These are phyloP conservation scores for Lipomyces yamanashiensis DNA, from an alignment of 805 yeast species.

Conservation along the genomic window DNA sequence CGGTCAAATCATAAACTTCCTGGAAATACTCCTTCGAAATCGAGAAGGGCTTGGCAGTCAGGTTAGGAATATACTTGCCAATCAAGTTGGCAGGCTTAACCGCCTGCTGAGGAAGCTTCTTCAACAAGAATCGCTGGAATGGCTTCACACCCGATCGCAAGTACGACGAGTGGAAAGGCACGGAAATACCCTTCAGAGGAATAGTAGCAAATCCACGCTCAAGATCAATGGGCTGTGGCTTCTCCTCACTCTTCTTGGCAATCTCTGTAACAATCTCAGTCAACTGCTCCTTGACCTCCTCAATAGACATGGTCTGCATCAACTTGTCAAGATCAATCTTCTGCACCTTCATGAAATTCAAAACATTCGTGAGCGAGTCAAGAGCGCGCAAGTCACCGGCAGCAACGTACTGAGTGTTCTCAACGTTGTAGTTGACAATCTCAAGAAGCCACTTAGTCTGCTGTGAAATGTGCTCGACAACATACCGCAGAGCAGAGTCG, in stretches of 20 bases:
- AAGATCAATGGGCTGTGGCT: slow-evolving; percentile 95
- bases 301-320: slow-evolving; percentile 79
- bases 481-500: slow-evolving; percentile 92
- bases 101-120: slow-evolving; percentile 93
- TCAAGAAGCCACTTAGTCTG: slow-evolving; percentile 94
- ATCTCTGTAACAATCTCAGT: slow-evolving; percentile 86
- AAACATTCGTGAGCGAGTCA: slow-evolving; percentile 89
- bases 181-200: slow-evolving; percentile 98
- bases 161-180: slow-evolving; percentile 99
- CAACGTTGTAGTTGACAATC: slow-evolving; percentile 97
- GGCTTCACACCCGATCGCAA: slow-evolving; percentile 98
- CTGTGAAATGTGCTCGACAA: slow-evolving; percentile 81
- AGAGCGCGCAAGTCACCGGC: slow-evolving; percentile 98
- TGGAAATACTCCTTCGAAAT: slow-evolving; percentile 96
- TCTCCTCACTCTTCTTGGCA: slow-evolving; percentile 75
- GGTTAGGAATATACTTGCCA: slow-evolving; percentile 96
- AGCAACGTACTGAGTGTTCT: slow-evolving; percentile 96
- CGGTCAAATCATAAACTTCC: slow-evolving; percentile 90
- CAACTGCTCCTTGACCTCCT: slow-evolving; percentile 86
- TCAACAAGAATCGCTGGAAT: slow-evolving; percentile 94
- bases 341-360: slow-evolving; percentile 90
- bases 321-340: slow-evolving; percentile 90
- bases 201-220: slow-evolving; percentile 98
- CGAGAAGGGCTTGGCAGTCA: slow-evolving; percentile 96
- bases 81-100: slow-evolving; percentile 92